Conservation (phyloP, 139 green algal species). For the Tetraselmis striata region DNA sequence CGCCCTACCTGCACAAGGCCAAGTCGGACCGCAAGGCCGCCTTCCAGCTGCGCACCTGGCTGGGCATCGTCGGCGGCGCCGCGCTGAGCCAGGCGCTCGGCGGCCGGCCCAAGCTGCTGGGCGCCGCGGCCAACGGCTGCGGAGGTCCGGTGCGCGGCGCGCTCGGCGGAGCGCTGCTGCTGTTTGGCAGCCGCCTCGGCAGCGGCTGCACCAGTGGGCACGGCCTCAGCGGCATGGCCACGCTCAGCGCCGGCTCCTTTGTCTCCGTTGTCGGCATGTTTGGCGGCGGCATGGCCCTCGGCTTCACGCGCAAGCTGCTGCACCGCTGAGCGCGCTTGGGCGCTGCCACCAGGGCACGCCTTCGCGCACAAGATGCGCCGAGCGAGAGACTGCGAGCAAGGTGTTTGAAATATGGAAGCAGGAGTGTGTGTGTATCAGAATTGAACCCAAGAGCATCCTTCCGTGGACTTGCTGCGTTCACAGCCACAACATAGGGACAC, state of each 20-base stretch:
- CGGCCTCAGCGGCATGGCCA: slow-evolving; percentile 3
- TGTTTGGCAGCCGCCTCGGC: background rate
- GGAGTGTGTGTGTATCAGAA: too few relatives aligned
- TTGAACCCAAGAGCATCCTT: too few relatives aligned
- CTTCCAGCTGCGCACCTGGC: background rate
- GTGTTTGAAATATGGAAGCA: too few relatives aligned
- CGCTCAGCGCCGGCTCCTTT: background rate
- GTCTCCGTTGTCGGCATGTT: slow-evolving; percentile 2
- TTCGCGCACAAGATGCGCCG: too few relatives aligned
- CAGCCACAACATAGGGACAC: too few relatives aligned
- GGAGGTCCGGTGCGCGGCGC: background rate
- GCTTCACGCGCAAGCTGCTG: background rate
- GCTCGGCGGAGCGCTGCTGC: background rate
- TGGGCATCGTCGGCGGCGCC: background rate
- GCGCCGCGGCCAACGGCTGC: background rate
- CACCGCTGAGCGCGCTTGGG: background rate
- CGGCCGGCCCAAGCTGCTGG: background rate
- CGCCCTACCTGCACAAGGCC: background rate
- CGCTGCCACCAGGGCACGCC: too few relatives aligned
- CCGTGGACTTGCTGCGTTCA: too few relatives aligned
- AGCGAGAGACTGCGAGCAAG: too few relatives aligned
- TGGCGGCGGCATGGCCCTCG: background rate
- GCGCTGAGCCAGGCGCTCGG: background rate
- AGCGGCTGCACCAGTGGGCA: background rate
- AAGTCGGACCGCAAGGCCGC: background rate